Base-by-base conservation (phyloP, 1,284 basidiomycete genomes). In the Boletus sp. region DNA sequence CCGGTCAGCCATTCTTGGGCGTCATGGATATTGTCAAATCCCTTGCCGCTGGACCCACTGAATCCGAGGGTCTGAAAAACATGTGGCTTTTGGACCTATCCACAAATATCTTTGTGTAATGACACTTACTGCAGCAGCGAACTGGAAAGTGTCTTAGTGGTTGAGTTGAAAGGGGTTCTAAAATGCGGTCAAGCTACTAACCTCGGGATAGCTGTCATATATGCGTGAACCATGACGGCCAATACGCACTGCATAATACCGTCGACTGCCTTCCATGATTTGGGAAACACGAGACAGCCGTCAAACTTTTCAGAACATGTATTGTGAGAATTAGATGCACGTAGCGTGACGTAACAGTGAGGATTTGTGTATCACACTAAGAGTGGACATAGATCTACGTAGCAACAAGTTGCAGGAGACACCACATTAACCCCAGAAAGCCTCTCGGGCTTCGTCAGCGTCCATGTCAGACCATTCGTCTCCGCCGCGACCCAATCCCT, bases 191-290 rank as follows among this genome's bases (percentile, higher is more conserved):
- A 52, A 44, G 14, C 35, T 35, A 62, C 74, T 61, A 57, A 77
- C 75, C 55, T 71, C 63, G 10, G 30, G 1, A 55, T 67, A 70
- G 44, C 43, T 69, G 28, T 70, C 64, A 51, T 78, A 78, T 52
- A 78, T 65, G 16, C 65, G 69, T 9, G 75, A 62, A 47, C 75
- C 75, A 23, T 69, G 64, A 16, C 77, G 67, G 44, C 75, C 75
- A 52, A 74, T 68, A 37, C 68, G 72, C 35, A 78, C 75, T 13
- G 75, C 77, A 58, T 76, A 76, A 58, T 73, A 78, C 19, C 62
- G 68, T 61, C 66, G 66, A 63, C 53, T 57, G 58, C 50, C 56
- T 31, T n/a, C 47, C 67, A 73, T 71, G 31, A 7, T 27, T 38
- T 8, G 33, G 53, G 43, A 48, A 52, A 14, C 7, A 27, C 17